Percentiles rank a stretch among this genome's conserved stretches.
phyloP scores from a whole-genome alignment of 306 rosid species.

The Elaeagnus macrophylla region DNA sequence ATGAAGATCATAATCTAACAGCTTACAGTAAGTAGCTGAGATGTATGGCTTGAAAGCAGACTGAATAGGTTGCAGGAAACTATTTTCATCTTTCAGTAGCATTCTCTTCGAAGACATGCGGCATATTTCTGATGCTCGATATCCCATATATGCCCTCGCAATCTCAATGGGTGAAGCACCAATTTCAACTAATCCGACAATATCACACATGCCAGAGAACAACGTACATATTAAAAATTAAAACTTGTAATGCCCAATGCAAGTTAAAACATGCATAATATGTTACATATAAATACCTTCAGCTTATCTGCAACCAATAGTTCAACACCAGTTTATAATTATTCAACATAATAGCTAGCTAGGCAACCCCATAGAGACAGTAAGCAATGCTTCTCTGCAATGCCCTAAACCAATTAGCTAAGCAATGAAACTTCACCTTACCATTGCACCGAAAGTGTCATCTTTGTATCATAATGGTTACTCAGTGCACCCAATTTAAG shows the following conservation, averaged over 20 bases:
- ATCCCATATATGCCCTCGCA: conserved; percentile 86
- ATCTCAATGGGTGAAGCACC: conserved; percentile 75
- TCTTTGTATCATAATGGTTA: no score
- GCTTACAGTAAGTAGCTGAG: no score
- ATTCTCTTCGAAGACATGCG: conserved; percentile 33
- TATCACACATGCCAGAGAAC: conserved; percentile 4
- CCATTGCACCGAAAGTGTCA: no score
- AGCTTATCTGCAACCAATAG: not conserved
- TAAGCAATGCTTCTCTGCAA: no score
- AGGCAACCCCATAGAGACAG: not conserved
- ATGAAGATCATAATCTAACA: no score
- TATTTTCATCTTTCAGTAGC: conserved; percentile 31
- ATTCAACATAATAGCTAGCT: no score
- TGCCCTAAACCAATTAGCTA: no score
- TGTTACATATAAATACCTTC: not conserved
- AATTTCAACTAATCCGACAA: conserved; percentile 30
- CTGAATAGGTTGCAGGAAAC: conserved; percentile 23
- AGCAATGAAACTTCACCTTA: no score
- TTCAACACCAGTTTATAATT: not conserved
- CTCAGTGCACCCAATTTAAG: no score
- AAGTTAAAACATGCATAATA: not conserved
- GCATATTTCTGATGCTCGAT: conserved; percentile 46
- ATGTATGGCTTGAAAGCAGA: conserved; percentile 37
- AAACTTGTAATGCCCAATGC: not conserved
- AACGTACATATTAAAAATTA: not conserved